These are phyloP conservation scores for Kwoniella botswanensis DNA, from an alignment of 768 basidiomycete species.

Conservation along the genomic window DNA sequence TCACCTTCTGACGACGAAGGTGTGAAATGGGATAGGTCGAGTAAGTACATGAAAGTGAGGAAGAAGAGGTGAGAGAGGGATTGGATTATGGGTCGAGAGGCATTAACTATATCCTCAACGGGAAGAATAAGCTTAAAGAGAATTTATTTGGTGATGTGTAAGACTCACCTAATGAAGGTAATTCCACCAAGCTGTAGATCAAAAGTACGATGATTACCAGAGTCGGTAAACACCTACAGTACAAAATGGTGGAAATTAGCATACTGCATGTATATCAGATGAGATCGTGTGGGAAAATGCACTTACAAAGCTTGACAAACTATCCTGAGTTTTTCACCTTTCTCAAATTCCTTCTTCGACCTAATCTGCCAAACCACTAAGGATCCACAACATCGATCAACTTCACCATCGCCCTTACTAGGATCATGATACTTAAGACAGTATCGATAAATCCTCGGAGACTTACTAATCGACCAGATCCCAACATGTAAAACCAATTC, in stretches of 20 bases:
- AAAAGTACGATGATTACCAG: not conserved
- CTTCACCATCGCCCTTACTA: too few relatives aligned
- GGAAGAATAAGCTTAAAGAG: not conserved
- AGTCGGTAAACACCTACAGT: not conserved
- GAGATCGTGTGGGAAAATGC: too few relatives aligned
- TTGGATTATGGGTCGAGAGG: conserved; percentile 2
- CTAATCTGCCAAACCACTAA: not conserved
- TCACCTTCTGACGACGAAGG: not conserved
- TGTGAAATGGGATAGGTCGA: not conserved
- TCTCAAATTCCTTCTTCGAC: not conserved
- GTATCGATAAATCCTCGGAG: not conserved
- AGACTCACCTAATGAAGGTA: conserved; percentile 4
- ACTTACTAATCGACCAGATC: not conserved
- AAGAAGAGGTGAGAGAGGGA: not conserved
- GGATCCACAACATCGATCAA: too few relatives aligned
- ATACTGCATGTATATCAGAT: not conserved
- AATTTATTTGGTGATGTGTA: not conserved
- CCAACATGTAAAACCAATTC: not conserved
- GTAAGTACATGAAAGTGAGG: not conserved
- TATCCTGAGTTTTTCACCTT: not conserved
- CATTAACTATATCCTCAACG: not conserved
- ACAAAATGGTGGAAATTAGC: too few relatives aligned
- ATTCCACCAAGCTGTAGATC: not conserved
- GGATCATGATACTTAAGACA: not conserved
- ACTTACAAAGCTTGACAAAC: conserved; percentile 8